A percentile compares a stretch with the other conserved stretches of the same genome.
phyloP scores from a whole-genome alignment of 2,329 filamentous ascomycete genomes.

The Paradendryphiella salina region DNA sequence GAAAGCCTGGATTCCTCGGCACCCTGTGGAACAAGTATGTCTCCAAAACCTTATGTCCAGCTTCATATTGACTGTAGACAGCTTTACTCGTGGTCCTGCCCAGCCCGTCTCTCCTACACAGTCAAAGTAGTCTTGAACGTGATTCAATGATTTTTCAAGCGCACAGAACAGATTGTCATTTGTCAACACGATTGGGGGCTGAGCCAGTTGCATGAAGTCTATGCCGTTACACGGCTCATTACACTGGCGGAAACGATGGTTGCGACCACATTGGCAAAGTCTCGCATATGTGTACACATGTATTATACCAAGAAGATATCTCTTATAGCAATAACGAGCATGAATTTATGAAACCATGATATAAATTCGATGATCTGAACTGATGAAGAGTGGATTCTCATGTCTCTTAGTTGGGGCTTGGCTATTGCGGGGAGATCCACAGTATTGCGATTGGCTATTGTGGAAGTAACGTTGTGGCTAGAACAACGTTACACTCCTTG shows the following conservation, averaged over 20 bases:
- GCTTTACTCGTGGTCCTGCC: conserved; percentile 41
- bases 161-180: too few relatives aligned
- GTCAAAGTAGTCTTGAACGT: not conserved
- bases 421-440: conserved; percentile 16
- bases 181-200: too few relatives aligned
- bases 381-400: not conserved
- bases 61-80: conserved; percentile 18
- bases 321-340: not conserved
- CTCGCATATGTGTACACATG: not conserved
- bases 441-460: conserved; percentile 12
- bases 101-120: not conserved
- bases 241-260: too few relatives aligned
- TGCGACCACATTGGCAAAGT: not conserved
- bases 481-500: conserved; percentile 3
- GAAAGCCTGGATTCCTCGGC: conserved; percentile 39
- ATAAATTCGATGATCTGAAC: not conserved
- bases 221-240: too few relatives aligned
- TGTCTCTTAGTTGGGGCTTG: conserved; percentile 11
- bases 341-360: not conserved
- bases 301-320: conserved; percentile 2
- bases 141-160: not conserved
- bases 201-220: too few relatives aligned
- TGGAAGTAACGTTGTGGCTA: conserved; percentile 18
- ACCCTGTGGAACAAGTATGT: conserved; percentile 43
- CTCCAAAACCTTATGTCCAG: not conserved